Percentiles rank a stretch among this genome's conserved stretches.
Evolutionary conservation across 2,329 filamentous ascomycete species (phyloP).

Genomic region (Ophiocordyceps unilateralis): DNA sequence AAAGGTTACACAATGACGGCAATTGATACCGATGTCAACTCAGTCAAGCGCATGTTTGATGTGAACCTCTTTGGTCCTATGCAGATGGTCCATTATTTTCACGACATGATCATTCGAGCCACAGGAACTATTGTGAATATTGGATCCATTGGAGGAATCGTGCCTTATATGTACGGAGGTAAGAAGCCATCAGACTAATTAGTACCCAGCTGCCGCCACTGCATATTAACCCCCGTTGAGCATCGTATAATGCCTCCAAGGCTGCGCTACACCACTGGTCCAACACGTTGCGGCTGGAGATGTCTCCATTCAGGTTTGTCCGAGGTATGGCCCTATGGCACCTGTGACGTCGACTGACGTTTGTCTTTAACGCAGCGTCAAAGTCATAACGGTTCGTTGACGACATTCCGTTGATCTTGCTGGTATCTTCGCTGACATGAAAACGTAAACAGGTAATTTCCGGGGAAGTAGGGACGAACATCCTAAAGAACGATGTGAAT

Average conservation of each 20-base stretch:
- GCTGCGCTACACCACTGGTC: slow-evolving; percentile 7
- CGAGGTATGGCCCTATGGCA: too few relatives aligned
- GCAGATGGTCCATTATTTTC: slow-evolving; percentile 7
- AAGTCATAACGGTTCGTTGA: neutral
- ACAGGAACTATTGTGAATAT: slow-evolving; percentile 8
- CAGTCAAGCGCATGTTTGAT: slow-evolving; percentile 19
- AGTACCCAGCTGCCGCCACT: too few relatives aligned
- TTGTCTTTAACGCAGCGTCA: neutral
- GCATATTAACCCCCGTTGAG: neutral
- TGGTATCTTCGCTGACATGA: neutral
- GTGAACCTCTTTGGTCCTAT: slow-evolving; percentile 22
- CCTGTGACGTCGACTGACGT: neutral
- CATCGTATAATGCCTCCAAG: slow-evolving; percentile 8
- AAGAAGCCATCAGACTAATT: neutral
- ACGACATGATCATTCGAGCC: slow-evolving; percentile 5
- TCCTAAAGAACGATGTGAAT: neutral
- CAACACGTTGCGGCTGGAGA: slow-evolving; percentile 6
- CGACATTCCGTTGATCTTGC: neutral
- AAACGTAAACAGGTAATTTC: neutral
- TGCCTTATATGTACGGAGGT: slow-evolving; percentile 5
- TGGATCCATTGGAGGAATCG: slow-evolving; percentile 7
- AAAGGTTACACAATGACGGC: slow-evolving; percentile 9
- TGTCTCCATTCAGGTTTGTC: slow-evolving; percentile 6
- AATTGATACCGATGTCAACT: slow-evolving; percentile 11
- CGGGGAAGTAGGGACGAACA: neutral